These are phyloP conservation scores for Talaromyces sp. DNA, from an alignment of 2,329 filamentous ascomycete genomes.

Conservation along the genomic window DNA sequence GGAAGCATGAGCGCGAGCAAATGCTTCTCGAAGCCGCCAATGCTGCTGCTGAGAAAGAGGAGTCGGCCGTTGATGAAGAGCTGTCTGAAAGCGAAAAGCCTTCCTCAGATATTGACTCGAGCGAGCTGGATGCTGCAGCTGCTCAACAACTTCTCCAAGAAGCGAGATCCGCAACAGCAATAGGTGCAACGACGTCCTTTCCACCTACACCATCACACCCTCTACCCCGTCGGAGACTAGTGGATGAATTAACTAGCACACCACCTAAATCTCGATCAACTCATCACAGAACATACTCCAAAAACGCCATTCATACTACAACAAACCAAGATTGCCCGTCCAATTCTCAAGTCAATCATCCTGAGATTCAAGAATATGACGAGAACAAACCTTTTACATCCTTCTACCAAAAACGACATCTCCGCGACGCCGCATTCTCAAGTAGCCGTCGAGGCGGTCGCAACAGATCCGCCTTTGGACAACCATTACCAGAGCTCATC, in stretches of 20 bases:
- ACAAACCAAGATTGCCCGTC: background rate
- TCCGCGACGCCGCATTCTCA: slow-evolving; percentile 75
- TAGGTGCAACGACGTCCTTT: background rate
- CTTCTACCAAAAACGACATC: slow-evolving; percentile 77
- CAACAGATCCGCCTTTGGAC: slow-evolving; percentile 75
- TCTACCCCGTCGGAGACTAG: slow-evolving; percentile 12
- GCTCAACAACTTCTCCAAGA: slow-evolving; percentile 75
- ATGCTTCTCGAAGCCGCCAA: slow-evolving; percentile 33
- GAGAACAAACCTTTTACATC: slow-evolving; percentile 67
- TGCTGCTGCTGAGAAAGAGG: slow-evolving; percentile 39
- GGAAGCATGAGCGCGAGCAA: slow-evolving; percentile 72
- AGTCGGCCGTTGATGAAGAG: slow-evolving; percentile 45
- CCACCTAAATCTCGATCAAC: slow-evolving; percentile 8
- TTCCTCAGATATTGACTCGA: slow-evolving; percentile 50
- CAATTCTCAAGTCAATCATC: background rate
- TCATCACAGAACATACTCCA: background rate
- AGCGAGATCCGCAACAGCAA: slow-evolving; percentile 55
- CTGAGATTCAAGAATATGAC: background rate
- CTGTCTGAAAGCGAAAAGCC: slow-evolving; percentile 25
- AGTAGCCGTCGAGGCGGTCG: slow-evolving; percentile 66
- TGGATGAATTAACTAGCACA: slow-evolving; percentile 11
- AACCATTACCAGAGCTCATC: slow-evolving; percentile 67
- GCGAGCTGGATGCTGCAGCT: slow-evolving; percentile 66
- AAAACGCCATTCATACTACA: background rate
- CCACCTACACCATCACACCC: background rate